These are phyloP conservation scores for Bimuria novae-zelandiae DNA, from an alignment of 2,329 filamentous ascomycete species.

Conservation along the genomic window DNA sequence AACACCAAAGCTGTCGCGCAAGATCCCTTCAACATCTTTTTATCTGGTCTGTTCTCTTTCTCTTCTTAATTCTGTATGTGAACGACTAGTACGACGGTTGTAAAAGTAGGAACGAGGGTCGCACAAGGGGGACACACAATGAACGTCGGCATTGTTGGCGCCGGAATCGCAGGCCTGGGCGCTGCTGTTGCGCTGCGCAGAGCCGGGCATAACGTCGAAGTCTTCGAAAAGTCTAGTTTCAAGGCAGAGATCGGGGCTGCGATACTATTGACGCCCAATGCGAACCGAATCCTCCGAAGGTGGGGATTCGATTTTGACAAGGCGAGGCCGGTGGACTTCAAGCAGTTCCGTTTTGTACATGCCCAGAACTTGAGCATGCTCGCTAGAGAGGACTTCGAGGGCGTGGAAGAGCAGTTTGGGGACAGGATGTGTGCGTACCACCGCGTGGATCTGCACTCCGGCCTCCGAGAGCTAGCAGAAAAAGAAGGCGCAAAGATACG, in stretches of 20 bases:
- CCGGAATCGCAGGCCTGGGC: slow-evolving; percentile 26
- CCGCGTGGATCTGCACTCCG: slow-evolving; percentile 20
- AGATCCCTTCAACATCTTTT: too few species aligned
- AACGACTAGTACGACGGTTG: too few species aligned
- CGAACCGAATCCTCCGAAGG: slow-evolving; percentile 34
- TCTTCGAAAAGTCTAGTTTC: slow-evolving; percentile 36
- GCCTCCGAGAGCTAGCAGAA: slow-evolving; percentile 15
- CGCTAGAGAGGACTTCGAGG: slow-evolving; percentile 1
- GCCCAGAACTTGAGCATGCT: slow-evolving; percentile 2
- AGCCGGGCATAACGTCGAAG: slow-evolving; percentile 25
- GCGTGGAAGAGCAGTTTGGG: slow-evolving; percentile 16
- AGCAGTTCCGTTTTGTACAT: slow-evolving; percentile 12
- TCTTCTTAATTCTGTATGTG: too few species aligned
- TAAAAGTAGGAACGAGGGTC: too few species aligned
- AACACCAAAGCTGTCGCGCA: too few species aligned
- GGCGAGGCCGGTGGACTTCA: slow-evolving; percentile 18
- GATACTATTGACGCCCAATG: slow-evolving; percentile 49
- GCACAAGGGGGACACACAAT: slow-evolving; percentile 2
- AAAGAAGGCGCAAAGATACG: slow-evolving; percentile 9
- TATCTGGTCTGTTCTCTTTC: too few species aligned
- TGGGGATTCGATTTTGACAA: slow-evolving; percentile 43
- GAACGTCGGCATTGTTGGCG: slow-evolving; percentile 24
- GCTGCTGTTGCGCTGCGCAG: slow-evolving; percentile 25
- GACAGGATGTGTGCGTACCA: slow-evolving; percentile 18
- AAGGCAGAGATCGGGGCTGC: slow-evolving; percentile 51